Conservation (phyloP, 1,284 basidiomycete genomes). For the Pterulicium gracile region DNA sequence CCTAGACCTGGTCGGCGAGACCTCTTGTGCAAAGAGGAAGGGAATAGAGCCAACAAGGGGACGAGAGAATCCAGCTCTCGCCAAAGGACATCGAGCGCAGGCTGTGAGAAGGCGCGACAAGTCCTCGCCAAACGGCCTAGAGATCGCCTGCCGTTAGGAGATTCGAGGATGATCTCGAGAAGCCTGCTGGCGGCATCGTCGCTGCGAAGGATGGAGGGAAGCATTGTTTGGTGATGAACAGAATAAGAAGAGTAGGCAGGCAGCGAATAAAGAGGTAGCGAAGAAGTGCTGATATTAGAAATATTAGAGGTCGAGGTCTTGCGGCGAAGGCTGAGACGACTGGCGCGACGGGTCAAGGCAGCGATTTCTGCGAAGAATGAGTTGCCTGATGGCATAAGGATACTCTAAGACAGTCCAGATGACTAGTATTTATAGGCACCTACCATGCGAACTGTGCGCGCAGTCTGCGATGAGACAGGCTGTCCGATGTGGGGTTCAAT, state of each 20-base stretch:
- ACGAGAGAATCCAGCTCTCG: constrained; percentile 65
- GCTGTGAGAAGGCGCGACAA: constrained; percentile 58
- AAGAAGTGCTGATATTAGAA: constrained; percentile 29
- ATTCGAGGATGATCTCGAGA: constrained; percentile 58
- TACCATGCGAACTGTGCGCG: constrained; percentile 6
- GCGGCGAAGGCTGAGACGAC: not conserved
- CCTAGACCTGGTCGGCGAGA: constrained; percentile 60
- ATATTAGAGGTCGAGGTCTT: constrained; percentile 11
- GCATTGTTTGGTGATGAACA: constrained; percentile 36
- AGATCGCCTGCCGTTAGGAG: constrained; percentile 49
- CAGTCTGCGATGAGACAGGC: constrained; percentile 16
- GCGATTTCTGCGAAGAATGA: not conserved
- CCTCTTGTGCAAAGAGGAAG: constrained; percentile 52
- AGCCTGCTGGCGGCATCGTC: constrained; percentile 51
- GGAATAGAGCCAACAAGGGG: constrained; percentile 62
- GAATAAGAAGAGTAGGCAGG: constrained; percentile 7
- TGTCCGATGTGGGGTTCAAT: too few relatives aligned
- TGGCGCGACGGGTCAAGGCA: not conserved
- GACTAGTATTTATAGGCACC: not conserved
- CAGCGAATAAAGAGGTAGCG: constrained; percentile 13
- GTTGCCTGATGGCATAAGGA: not conserved
- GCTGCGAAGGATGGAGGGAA: constrained; percentile 47
- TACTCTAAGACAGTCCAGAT: not conserved
- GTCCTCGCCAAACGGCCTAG: constrained; percentile 62
- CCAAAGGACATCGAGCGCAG: constrained; percentile 65